Evolutionary conservation across 495 filamentous ascomycete genomes (phyloP).

Genomic region (Aspergillus leporis): DNA sequence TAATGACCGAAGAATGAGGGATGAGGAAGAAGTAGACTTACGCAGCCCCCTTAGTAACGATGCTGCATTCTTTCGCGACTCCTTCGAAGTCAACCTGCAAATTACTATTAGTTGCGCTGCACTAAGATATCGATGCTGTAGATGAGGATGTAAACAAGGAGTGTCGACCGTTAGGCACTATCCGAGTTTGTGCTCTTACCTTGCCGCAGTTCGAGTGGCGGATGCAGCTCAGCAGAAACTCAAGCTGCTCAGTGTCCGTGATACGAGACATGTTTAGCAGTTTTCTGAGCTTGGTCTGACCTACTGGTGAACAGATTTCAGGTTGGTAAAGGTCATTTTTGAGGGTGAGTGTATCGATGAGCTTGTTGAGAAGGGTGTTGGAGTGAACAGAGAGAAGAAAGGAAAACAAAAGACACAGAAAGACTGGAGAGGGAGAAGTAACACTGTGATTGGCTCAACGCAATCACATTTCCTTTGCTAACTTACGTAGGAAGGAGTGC

Average conservation of each 20-base stretch:
- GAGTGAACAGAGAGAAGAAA: background rate
- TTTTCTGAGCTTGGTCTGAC: background rate
- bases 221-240: constrained; percentile 66
- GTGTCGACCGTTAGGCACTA: background rate
- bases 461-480: no score
- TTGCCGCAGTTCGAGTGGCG: constrained; percentile 55
- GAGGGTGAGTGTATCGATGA: background rate
- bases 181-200: constrained; percentile 33
- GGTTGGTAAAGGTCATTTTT: background rate
- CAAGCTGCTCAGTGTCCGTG: constrained; percentile 56
- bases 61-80: constrained; percentile 63
- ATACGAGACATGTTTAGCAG: constrained; percentile 45
- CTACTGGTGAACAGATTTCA: background rate
- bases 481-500: background rate
- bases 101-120: background rate
- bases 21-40: constrained; percentile 42
- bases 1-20: background rate
- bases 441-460: background rate
- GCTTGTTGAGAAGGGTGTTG: background rate
- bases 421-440: background rate
- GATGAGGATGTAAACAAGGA: no score
- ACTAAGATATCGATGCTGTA: background rate
- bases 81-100: constrained; percentile 58
- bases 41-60: constrained; percentile 66
- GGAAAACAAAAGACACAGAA: background rate